Evolutionary conservation across 352 stramenopile species (phyloP), one percentile per base, ranked within the genome.

Genomic region (Phytopythium sindhum): DNA sequence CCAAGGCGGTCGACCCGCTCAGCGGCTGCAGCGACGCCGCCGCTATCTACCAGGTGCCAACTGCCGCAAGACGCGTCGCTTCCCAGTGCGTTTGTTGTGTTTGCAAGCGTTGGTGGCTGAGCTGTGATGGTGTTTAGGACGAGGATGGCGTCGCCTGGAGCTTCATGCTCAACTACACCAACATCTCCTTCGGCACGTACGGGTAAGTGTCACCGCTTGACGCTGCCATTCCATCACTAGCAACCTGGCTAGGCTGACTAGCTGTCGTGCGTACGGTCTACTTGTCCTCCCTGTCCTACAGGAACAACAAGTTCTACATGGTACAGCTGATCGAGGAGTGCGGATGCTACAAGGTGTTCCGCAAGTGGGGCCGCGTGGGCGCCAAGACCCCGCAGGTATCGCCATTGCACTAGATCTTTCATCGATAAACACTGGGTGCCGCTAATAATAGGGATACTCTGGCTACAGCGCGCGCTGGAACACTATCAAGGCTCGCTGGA

Each of bases 251-350:
- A 26, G 4, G 14, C 28, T 48, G n/a, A 44, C 15, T 64, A 28
- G 37, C 58, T 28, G 63, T 15, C n/a, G n/a, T n/a, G n/a, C n/a
- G n/a, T n/a, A n/a, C n/a, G n/a, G n/a, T n/a, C n/a, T n/a, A n/a
- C n/a, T n/a, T 10, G 37, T 45, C 60, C 11, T 42, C 12, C 19
- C 21, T 17, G n/a, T 31, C 4, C 55, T 37, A 1, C 45, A 90
- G 81, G 3, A 89, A 87, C 77, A 91, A 91, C 67, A 91, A 91
- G 63, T 91, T 87, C 42, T 91, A 91, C 74, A 83, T 81, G 78
- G 60, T 86, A 51, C 82, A 91, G 68, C 63, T 91, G 61, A 77
- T 91, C 58, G 62, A 86, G 52, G 73, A 86, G 51, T 61, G 68
- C 24, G 54, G 65, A 11, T 57, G 70, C 0, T 88, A 66, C 65